These are phyloP conservation scores for Salmacisia buchloeana DNA, from an alignment of 1,284 basidiomycete genomes.

Conservation along the genomic window DNA sequence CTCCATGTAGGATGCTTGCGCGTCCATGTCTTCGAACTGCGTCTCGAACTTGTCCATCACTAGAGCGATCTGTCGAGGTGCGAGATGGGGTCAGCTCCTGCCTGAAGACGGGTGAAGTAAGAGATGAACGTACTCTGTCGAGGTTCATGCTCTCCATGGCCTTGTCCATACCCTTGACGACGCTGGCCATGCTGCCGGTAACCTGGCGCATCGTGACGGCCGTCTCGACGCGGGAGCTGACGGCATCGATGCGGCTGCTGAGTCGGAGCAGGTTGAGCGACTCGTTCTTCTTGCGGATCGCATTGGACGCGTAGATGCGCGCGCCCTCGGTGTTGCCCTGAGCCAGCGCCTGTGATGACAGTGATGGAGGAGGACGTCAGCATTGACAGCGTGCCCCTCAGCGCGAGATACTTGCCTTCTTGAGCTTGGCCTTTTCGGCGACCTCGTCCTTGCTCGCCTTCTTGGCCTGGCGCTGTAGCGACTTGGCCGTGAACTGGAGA, in stretches of 20 bases:
- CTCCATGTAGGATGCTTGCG: slow-evolving; percentile 98
- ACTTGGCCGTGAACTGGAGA: slow-evolving; percentile 45
- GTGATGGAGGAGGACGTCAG: not conserved
- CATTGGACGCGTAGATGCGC: slow-evolving; percentile 96
- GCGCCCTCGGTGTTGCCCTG: slow-evolving; percentile 97
- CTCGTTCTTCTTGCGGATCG: slow-evolving; percentile 97
- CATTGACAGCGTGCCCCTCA: not conserved
- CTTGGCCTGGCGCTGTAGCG: slow-evolving; percentile 46
- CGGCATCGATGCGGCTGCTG: slow-evolving; percentile 75
- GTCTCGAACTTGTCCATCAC: slow-evolving; percentile 99
- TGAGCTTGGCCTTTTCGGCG: slow-evolving; percentile 47
- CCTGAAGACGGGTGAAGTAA: not conserved
- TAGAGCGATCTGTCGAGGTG: slow-evolving; percentile 70
- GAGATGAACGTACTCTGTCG: slow-evolving; percentile 66
- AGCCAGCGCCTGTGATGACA: slow-evolving; percentile 69
- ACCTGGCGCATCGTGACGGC: slow-evolving; percentile 86
- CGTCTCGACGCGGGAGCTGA: slow-evolving; percentile 94
- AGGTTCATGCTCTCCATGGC: slow-evolving; percentile 99
- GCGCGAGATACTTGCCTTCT: slow-evolving; percentile 26
- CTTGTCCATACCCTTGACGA: slow-evolving; percentile 96
- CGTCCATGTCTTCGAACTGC: slow-evolving; percentile 94
- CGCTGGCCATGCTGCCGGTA: slow-evolving; percentile 90
- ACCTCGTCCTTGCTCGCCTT: slow-evolving; percentile 48
- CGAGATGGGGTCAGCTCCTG: not conserved
- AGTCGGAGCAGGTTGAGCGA: slow-evolving; percentile 63